phyloP scores from a whole-genome alignment of 2,329 filamentous ascomycete species.

The Fusarium chuoi region DNA sequence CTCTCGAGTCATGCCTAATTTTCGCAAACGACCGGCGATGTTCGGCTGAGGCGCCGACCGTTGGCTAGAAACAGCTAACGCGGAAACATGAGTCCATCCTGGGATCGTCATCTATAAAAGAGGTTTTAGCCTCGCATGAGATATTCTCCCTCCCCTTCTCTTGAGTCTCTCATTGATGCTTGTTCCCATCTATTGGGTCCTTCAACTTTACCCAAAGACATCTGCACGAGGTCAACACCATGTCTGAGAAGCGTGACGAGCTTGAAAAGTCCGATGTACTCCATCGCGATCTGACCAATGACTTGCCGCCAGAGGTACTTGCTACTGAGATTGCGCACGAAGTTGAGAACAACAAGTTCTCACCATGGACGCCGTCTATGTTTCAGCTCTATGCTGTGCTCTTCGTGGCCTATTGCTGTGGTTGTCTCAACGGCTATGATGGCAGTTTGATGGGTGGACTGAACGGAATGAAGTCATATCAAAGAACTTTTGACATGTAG shows the following conservation, averaged over 20 bases:
- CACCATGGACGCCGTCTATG: slow-evolving; percentile 62
- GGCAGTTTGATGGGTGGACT: slow-evolving; percentile 41
- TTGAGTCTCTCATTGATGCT: not conserved
- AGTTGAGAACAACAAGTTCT: slow-evolving; percentile 51
- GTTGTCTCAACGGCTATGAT: slow-evolving; percentile 53
- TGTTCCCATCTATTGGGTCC: not conserved
- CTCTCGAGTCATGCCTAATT: not conserved
- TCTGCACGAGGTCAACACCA: not conserved
- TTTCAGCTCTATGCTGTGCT: slow-evolving; percentile 62
- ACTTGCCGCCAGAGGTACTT: slow-evolving; percentile 21
- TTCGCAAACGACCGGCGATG: not conserved
- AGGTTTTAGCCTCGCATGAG: not conserved
- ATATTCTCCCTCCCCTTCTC: too few species aligned
- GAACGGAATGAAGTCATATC: slow-evolving; percentile 43
- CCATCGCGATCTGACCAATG: not conserved
- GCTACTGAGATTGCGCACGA: slow-evolving; percentile 56
- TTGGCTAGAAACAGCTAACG: slow-evolving; percentile 5
- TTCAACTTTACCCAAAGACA: not conserved
- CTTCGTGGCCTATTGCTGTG: slow-evolving; percentile 61
- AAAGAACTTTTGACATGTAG: slow-evolving; percentile 33
- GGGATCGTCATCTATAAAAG: not conserved
- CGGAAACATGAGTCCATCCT: not conserved
- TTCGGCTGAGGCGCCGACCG: not conserved
- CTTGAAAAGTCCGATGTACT: slow-evolving; percentile 11
- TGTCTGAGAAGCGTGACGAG: slow-evolving; percentile 7